Base-by-base conservation (phyloP, 2,329 filamentous ascomycete species). In the Pyrenochaeta sp. region DNA sequence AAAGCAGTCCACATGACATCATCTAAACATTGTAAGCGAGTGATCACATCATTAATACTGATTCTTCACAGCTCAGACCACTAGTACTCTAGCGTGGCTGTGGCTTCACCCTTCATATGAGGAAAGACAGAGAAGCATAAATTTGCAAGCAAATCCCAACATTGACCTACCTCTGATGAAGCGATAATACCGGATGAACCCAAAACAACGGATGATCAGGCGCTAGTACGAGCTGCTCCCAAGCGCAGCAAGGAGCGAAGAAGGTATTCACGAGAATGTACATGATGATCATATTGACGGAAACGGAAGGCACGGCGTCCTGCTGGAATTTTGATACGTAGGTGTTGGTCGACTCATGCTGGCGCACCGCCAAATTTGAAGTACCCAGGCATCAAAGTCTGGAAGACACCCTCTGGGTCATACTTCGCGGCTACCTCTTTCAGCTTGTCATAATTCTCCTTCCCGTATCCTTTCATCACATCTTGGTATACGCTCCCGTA, bases 401-500 rank as follows among this genome's bases (percentile, higher is more conserved):
- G 62, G 39, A 72, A 72, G 1, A 72, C 56, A 27, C 43, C 57
- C 3, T 42, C 50, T 0, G 67, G 69, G 44, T 72, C 69, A 30
- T 68, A 68, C 45, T 66, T 68, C 28, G 59, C 56, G 36, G 65
- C 60, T 15, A 71, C 45, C 2, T 27, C 25, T 50, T 66, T 65
- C 39, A 72, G 54, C 27, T 59, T 68, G 19, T 61, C 58, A 40
- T 72, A 50, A 43, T 79, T 83, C 12, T 60, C 64, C 13, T 65
- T 47, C 0, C 81, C 81, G 58, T 83, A 84, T 25, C 77, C 73
- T 6, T 68, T 62, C 25, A 83, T 59, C 0, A 79, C 75, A 57
- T 80, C 75, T 62, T 83, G 80, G 58, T 73, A 78, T 54, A 74
- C 69, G 44, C 73, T 74, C 10, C 79, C 81, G 58, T 83, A 83